A percentile compares a stretch with the other conserved stretches of the same genome.
These are phyloP conservation scores for Ophiosphaerella korrae DNA, from an alignment of 2,329 filamentous ascomycete species.

Conservation along the genomic window DNA sequence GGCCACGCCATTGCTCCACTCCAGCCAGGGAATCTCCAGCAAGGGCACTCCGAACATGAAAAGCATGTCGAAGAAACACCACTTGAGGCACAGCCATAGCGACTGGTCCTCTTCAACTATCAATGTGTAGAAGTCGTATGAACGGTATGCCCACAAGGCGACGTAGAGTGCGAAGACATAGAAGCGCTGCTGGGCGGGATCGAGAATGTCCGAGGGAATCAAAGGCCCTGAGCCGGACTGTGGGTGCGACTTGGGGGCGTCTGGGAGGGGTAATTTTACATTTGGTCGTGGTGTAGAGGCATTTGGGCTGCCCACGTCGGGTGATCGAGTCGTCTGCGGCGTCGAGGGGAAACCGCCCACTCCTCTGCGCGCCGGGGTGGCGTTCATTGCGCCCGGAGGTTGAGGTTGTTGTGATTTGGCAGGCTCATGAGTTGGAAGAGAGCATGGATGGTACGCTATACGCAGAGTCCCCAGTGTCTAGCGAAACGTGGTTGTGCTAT, in stretches of 20 bases:
- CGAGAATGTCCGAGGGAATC: slow-evolving; percentile 80
- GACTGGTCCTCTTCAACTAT: slow-evolving; percentile 84
- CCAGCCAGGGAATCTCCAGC: slow-evolving; percentile 93
- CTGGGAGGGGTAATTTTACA: slow-evolving; percentile 39
- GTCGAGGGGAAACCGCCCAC: slow-evolving; percentile 78
- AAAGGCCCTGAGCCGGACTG: slow-evolving; percentile 60
- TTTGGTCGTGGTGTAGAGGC: slow-evolving; percentile 38
- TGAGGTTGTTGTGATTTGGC: slow-evolving; percentile 15
- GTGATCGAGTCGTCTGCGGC: slow-evolving; percentile 58
- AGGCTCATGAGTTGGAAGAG: slow-evolving; percentile 21
- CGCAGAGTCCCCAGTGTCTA: neutral
- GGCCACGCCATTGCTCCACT: slow-evolving; percentile 79
- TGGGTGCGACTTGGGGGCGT: slow-evolving; percentile 33
- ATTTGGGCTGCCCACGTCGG: slow-evolving; percentile 31
- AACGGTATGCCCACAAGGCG: slow-evolving; percentile 76
- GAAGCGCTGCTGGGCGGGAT: slow-evolving; percentile 88
- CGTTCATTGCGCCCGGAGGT: slow-evolving; percentile 72
- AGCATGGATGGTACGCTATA: slow-evolving; percentile 2
- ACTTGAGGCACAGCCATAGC: slow-evolving; percentile 92
- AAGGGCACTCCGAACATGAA: slow-evolving; percentile 88
- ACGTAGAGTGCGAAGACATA: slow-evolving; percentile 84
- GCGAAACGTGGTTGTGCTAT: neutral
- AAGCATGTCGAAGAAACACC: slow-evolving; percentile 82
- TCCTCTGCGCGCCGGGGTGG: slow-evolving; percentile 75
- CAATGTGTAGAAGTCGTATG: slow-evolving; percentile 83